Percentiles rank a stretch among this genome's conserved stretches.
Evolutionary conservation across 1,284 basidiomycete genomes (phyloP).

Genomic region (Golubevia sp.): DNA sequence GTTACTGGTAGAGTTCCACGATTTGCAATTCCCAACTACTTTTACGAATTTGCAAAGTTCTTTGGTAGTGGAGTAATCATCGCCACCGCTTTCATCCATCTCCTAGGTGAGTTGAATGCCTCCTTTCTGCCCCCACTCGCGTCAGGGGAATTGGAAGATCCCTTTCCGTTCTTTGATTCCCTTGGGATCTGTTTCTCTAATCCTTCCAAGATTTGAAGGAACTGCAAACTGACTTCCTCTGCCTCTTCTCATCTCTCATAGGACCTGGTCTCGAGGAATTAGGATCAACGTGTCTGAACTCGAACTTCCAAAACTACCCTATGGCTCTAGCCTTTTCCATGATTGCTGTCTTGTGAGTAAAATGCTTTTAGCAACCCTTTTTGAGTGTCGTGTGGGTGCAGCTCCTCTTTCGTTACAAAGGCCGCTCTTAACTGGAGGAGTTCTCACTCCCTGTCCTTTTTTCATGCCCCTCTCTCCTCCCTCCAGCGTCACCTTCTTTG

Average conservation of each 20-base stretch:
- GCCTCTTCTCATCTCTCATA: conserved; percentile 11
- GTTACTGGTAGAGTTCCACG: conserved; percentile 68
- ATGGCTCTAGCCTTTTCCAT: conserved; percentile 55
- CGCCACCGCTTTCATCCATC: conserved; percentile 71
- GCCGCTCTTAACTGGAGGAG: no score
- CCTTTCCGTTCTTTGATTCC: no score
- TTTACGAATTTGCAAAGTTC: conserved; percentile 77
- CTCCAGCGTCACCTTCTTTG: conserved; percentile 31
- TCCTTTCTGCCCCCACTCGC: not conserved
- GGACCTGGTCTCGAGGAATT: conserved; percentile 48
- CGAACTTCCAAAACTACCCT: conserved; percentile 35
- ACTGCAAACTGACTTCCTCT: conserved; percentile 4
- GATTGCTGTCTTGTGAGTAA: conserved; percentile 45
- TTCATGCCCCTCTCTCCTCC: not conserved
- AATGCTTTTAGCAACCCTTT: no score
- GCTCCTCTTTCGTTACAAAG: no score
- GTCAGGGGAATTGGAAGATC: no score
- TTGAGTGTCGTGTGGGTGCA: no score
- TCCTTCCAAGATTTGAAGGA: not conserved
- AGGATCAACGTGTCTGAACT: conserved; percentile 32
- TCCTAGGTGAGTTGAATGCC: no score
- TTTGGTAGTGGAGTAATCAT: conserved; percentile 79
- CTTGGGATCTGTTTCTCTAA: no score
- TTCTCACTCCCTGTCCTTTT: no score
- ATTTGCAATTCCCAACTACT: conserved; percentile 48